These are phyloP conservation scores for Phialophora expanda DNA, from an alignment of 2,329 filamentous ascomycete species.

Conservation along the genomic window DNA sequence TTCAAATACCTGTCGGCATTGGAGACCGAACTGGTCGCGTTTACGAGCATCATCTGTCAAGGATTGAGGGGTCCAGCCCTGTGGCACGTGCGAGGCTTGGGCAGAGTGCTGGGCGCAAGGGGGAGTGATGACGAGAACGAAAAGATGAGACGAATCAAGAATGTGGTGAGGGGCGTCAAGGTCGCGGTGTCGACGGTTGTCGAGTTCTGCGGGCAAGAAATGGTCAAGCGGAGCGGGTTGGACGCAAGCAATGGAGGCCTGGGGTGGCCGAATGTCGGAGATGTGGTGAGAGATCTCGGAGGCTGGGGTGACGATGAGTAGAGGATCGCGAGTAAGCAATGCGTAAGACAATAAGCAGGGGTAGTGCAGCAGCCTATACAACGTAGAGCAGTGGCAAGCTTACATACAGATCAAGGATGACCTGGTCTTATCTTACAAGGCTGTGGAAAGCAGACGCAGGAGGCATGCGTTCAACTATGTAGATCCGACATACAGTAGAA, in stretches of 20 bases:
- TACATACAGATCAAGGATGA: too few relatives aligned
- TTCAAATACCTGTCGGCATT: slow-evolving; percentile 49
- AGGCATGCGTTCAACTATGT: too few relatives aligned
- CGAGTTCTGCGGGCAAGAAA: slow-evolving; percentile 36
- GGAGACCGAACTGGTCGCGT: slow-evolving; percentile 53
- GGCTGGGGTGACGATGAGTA: slow-evolving; percentile 37
- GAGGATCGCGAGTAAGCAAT: not conserved
- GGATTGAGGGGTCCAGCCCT: slow-evolving; percentile 44
- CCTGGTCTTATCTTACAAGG: too few relatives aligned
- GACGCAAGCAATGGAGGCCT: slow-evolving; percentile 20
- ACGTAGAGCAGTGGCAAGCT: too few relatives aligned
- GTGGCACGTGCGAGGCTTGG: slow-evolving; percentile 54
- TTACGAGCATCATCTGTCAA: slow-evolving; percentile 41
- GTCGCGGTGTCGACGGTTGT: slow-evolving; percentile 32
- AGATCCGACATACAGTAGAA: too few relatives aligned
- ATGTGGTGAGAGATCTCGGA: slow-evolving; percentile 38
- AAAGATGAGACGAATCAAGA: slow-evolving; percentile 33
- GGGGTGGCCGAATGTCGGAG: slow-evolving; percentile 39
- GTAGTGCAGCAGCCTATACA: too few relatives aligned
- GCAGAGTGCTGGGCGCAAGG: slow-evolving; percentile 44
- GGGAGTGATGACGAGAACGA: slow-evolving; percentile 30
- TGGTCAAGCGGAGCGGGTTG: slow-evolving; percentile 32
- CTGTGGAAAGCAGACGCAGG: too few relatives aligned
- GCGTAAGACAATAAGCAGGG: not conserved
- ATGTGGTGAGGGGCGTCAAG: slow-evolving; percentile 35